phyloP scores from a whole-genome alignment of 805 yeast genomes.

The Ogataea methanolica region DNA sequence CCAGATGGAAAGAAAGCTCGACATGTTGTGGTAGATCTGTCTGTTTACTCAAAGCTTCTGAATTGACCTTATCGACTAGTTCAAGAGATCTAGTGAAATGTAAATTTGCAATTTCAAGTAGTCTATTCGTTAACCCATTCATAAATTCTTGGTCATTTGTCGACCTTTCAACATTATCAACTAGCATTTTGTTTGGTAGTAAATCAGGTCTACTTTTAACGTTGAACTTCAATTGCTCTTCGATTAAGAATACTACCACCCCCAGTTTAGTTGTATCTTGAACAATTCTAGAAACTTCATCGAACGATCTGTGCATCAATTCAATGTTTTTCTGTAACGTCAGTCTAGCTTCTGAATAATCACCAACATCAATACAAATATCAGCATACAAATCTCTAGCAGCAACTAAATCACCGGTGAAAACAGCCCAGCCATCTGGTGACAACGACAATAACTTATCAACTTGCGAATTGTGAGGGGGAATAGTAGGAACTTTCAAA shows the following conservation, averaged over 20 bases:
- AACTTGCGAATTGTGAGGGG: background rate
- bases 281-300: background rate
- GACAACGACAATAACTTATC: background rate
- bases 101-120: no score
- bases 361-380: constrained; percentile 21
- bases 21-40: constrained; percentile 12
- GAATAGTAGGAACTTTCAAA: background rate
- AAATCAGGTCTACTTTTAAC: background rate
- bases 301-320: background rate
- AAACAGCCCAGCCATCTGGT: constrained; percentile 26
- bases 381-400: constrained; percentile 25
- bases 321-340: background rate
- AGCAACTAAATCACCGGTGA: constrained; percentile 18
- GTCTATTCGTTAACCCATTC: no score
- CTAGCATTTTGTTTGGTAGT: background rate
- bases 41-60: background rate
- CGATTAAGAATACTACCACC: constrained; percentile 10
- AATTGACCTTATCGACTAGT: background rate
- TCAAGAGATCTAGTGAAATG: no score
- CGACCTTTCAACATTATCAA: no score
- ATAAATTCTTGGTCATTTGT: no score
- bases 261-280: constrained; percentile 10
- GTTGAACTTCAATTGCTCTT: constrained; percentile 1
- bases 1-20: constrained; percentile 10
- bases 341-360: constrained; percentile 14